Percentiles rank a stretch among this genome's conserved stretches.
phyloP scores from a whole-genome alignment of 345 rosid genomes.

The Carallia brachiata region DNA sequence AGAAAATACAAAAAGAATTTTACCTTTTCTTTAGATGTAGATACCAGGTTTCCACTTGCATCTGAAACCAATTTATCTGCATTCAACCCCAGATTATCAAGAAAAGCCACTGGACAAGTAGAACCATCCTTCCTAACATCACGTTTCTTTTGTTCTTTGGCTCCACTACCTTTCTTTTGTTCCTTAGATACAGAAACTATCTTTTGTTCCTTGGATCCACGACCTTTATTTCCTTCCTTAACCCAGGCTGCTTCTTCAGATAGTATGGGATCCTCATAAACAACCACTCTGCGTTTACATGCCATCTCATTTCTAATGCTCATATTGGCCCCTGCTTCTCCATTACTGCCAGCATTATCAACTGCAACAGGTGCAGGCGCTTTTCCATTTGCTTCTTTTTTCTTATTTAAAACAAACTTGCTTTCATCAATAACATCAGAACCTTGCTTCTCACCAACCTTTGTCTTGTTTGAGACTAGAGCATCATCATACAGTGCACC shows the following conservation, averaged over 20 bases:
- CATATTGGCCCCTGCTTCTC: conserved; percentile 17
- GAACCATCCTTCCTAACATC: conserved; percentile 4
- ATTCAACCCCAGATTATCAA: conserved; percentile 4
- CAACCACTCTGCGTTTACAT: conserved; percentile 25
- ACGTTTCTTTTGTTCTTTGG: conserved; percentile 5
- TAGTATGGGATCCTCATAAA: conserved; percentile 15
- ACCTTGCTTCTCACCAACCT: conserved; percentile 29
- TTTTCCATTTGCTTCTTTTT: conserved; percentile 15
- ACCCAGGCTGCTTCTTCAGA: conserved; percentile 9
- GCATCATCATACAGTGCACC: conserved; percentile 32
- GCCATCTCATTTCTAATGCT: conserved; percentile 15
- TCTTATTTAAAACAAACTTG: conserved; percentile 16
- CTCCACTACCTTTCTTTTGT: conserved; percentile 19
- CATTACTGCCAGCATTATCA: not conserved
- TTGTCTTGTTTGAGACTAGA: conserved; percentile 21
- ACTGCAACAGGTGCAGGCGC: conserved; percentile 17
- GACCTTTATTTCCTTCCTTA: conserved; percentile 26
- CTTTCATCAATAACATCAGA: conserved; percentile 20
- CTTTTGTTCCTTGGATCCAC: conserved; percentile 10
- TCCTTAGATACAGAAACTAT: conserved; percentile 18
- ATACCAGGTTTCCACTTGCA: conserved; percentile 24
- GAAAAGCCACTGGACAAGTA: conserved; percentile 13
- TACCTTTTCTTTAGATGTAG: conserved; percentile 42
- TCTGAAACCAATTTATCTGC: conserved; percentile 20
- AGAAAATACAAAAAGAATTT: conserved; percentile 1